Evolutionary conservation across 805 yeast species (phyloP).

Genomic region (Blastobotrys mokoenaii): DNA sequence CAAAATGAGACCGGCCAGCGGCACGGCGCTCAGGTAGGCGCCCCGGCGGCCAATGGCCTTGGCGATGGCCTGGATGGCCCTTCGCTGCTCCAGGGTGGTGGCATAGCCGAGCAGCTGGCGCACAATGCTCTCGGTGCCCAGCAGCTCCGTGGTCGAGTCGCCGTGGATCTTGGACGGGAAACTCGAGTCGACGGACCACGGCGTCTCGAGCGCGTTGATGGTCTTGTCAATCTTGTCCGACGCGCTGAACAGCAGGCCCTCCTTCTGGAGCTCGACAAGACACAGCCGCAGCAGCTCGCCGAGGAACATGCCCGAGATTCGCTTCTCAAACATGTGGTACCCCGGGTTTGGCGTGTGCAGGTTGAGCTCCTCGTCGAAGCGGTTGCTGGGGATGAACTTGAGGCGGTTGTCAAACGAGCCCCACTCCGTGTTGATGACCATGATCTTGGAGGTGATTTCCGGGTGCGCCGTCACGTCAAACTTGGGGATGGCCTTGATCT

Average conservation of each 20-base stretch:
- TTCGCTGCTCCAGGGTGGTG: conserved; percentile 55
- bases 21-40: conserved; percentile 83
- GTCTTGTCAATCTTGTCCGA: conserved; percentile 26
- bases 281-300: conserved; percentile 82
- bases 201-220: conserved; percentile 37
- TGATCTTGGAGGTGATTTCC: conserved; percentile 32
- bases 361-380: conserved; percentile 69
- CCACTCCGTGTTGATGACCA: conserved; percentile 97
- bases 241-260: conserved; percentile 45
- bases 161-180: conserved; percentile 80
- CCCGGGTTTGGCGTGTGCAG: conserved; percentile 70
- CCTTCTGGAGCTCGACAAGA: conserved; percentile 52
- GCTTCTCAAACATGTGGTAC: conserved; percentile 85
- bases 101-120: conserved; percentile 56
- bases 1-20: conserved; percentile 71
- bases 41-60: conserved; percentile 79
- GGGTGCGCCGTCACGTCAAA: conserved; percentile 39
- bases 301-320: conserved; percentile 85
- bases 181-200: conserved; percentile 75
- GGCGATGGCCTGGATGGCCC: conserved; percentile 62
- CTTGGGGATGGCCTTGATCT: conserved; percentile 64
- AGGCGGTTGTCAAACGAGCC: conserved; percentile 90
- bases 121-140: conserved; percentile 16
- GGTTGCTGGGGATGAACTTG: conserved; percentile 64
- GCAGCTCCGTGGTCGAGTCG: conserved; percentile 66